Evolutionary conservation across 176 grass and related monocot genomes (phyloP), one percentile per base, ranked within the genome.

Genomic region (Lolium multiflorum): DNA sequence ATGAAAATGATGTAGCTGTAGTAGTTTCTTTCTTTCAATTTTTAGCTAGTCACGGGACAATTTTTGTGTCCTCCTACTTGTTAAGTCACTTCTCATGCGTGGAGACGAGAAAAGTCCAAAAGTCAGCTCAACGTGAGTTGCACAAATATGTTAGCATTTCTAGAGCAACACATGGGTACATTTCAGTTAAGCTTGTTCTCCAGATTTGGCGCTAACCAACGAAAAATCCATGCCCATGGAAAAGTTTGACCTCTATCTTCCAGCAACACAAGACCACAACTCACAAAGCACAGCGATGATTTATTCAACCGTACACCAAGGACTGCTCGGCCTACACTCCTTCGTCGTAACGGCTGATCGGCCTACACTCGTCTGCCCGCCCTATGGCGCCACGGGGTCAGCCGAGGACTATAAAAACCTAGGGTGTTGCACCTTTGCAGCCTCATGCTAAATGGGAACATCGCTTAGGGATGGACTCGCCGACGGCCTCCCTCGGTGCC

Each of bases 161-260:
- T 55, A 72, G 41, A 82, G 62, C 26, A 31, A 10, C 31, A 78
- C 20, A 73, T 47, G 46, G 68, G 74, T 15, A 5, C 35, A 87
- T 87, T 72, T 56, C 64, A 35, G 31, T 2, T 12, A 79, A 84
- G 84, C 38, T 0, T 12, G 28, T 51, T 38, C 56, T 20, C 35
- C 64, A 7, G 73, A 56, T 39, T 37, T 56, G 77, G 64, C 80
- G 59, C 12, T 46, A 86, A 9, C 20, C 51, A 11, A 43, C 7
- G 9, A 12, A 25, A 10, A 11, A 43, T 50, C 21, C 51, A 55
- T 64, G 22, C 14, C 10, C 20, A 28, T 24, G 8, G 52, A 77
- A 52, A 86, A 48, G 72, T 82, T 64, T 90, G 88, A 72, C 88
- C 67, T 78, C 83, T 25, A 63, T 78, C 50, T 46, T 9, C 11